Percentiles rank a stretch among this genome's conserved stretches.
phyloP scores from a whole-genome alignment of 306 rosid species.

The Amphicarpaea edgeworthii region DNA sequence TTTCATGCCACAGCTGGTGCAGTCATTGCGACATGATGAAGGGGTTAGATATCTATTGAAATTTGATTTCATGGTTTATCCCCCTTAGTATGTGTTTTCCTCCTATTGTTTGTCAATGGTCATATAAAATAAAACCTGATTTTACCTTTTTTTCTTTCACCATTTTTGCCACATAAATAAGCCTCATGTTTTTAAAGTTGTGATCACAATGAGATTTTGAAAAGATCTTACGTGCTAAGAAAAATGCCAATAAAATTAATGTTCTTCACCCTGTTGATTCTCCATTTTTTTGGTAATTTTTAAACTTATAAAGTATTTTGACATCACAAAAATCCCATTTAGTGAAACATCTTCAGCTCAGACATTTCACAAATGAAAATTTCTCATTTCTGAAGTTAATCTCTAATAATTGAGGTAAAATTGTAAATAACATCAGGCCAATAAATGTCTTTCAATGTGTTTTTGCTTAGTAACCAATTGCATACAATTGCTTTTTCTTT shows the following conservation, averaged over 20 bases:
- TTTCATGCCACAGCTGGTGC: constrained; percentile 99
- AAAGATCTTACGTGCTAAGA: constrained; percentile 6
- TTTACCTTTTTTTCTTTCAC: constrained; percentile 19
- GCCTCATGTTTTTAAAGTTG: constrained; percentile 26
- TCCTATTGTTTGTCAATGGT: constrained; percentile 21
- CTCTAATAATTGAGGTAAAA: constrained; percentile 25
- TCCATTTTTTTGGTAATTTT: neutral
- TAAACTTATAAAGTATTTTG: neutral
- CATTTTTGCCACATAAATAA: neutral
- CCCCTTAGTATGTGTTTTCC: constrained; percentile 21
- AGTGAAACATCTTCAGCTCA: constrained; percentile 20
- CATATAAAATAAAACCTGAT: constrained; percentile 34
- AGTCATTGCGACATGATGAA: constrained; percentile 92
- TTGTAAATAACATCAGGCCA: constrained; percentile 28
- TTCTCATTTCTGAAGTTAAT: constrained; percentile 21
- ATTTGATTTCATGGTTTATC: constrained; percentile 36
- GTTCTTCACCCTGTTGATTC: constrained; percentile 17
- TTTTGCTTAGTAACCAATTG: constrained; percentile 34
- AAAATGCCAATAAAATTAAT: neutral
- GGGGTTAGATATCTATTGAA: constrained; percentile 69
- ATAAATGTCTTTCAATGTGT: constrained; percentile 30
- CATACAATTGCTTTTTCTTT: constrained; percentile 39
- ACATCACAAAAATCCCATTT: constrained; percentile 13
- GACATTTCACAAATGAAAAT: constrained; percentile 2
- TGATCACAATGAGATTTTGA: constrained; percentile 22